phyloP scores from a whole-genome alignment of 768 basidiomycete species.

The Rhodotorula diobovata region DNA sequence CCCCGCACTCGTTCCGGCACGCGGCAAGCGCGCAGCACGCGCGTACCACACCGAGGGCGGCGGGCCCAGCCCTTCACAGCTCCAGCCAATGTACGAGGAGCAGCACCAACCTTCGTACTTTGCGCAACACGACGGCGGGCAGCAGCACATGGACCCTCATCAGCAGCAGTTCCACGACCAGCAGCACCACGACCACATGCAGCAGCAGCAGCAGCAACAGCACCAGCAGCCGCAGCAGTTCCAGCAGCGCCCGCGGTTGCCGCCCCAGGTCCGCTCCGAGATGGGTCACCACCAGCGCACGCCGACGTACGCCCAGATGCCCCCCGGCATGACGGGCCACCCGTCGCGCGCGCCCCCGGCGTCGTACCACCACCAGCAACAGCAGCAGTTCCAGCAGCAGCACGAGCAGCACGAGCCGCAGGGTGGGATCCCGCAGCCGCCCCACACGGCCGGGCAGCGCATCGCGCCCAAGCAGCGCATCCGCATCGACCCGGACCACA shows the following conservation, averaged over 20 bases:
- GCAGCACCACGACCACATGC: slow-evolving; percentile 18
- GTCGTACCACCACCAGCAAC: slow-evolving; percentile 11
- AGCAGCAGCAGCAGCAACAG: slow-evolving; percentile 35
- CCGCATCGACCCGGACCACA: slow-evolving; percentile 77
- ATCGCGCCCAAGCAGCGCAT: slow-evolving; percentile 64
- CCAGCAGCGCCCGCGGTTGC: slow-evolving; percentile 9
- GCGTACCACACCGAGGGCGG: slow-evolving; percentile 41
- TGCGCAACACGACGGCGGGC: slow-evolving; percentile 30
- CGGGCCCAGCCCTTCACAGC: slow-evolving; percentile 15
- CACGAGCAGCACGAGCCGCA: neutral
- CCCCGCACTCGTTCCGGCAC: slow-evolving; percentile 16
- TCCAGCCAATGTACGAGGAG: slow-evolving; percentile 15
- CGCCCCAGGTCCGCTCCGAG: slow-evolving; percentile 1
- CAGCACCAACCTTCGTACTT: slow-evolving; percentile 30
- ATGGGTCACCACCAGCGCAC: neutral
- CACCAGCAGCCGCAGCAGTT: slow-evolving; percentile 19
- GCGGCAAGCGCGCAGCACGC: slow-evolving; percentile 38
- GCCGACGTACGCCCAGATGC: slow-evolving; percentile 4
- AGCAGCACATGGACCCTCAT: neutral
- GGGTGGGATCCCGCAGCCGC: slow-evolving; percentile 59
- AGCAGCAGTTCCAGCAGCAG: slow-evolving; percentile 1
- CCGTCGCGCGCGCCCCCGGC: slow-evolving; percentile 20
- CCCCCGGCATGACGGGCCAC: neutral
- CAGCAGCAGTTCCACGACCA: slow-evolving; percentile 20
- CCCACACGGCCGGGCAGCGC: slow-evolving; percentile 61